phyloP scores from a whole-genome alignment of 345 rosid species.

The Salix udensis region DNA sequence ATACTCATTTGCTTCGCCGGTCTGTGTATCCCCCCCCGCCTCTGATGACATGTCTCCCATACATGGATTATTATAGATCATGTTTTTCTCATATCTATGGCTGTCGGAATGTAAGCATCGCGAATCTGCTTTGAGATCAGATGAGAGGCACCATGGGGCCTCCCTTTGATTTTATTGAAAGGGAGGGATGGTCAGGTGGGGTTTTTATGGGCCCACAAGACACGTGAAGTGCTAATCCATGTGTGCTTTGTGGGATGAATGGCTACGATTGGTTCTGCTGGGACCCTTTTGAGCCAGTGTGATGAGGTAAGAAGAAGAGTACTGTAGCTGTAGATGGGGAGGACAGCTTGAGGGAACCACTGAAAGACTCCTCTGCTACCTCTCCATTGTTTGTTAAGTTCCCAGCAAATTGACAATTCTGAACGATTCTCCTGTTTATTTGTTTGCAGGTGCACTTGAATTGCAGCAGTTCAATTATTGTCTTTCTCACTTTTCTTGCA shows the following conservation, averaged over 20 bases:
- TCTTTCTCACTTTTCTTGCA: conserved; percentile 2
- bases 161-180: conserved; percentile 30
- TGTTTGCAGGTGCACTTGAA: conserved; percentile 9
- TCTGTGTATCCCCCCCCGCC: conserved; percentile 33
- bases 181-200: conserved; percentile 30
- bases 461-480: conserved; percentile 25
- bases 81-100: conserved; percentile 28
- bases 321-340: conserved; percentile 23
- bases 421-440: conserved; percentile 31
- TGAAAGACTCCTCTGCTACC: conserved; percentile 31
- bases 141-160: conserved; percentile 43
- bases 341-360: conserved; percentile 29
- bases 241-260: conserved; percentile 37
- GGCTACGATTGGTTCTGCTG: conserved; percentile 24
- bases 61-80: conserved; percentile 29
- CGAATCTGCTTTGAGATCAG: conserved; percentile 45
- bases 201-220: conserved; percentile 34
- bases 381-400: conserved; percentile 27
- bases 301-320: conserved; percentile 10
- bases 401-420: conserved; percentile 37
- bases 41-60: conserved; percentile 26
- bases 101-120: conserved; percentile 41
- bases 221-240: conserved; percentile 38
- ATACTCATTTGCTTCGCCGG: conserved; percentile 7
- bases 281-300: conserved; percentile 37